A percentile compares a stretch with the other conserved stretches of the same genome.
Evolutionary conservation across 495 filamentous ascomycete species (phyloP).

Genomic region (Aspergillus indologenus): DNA sequence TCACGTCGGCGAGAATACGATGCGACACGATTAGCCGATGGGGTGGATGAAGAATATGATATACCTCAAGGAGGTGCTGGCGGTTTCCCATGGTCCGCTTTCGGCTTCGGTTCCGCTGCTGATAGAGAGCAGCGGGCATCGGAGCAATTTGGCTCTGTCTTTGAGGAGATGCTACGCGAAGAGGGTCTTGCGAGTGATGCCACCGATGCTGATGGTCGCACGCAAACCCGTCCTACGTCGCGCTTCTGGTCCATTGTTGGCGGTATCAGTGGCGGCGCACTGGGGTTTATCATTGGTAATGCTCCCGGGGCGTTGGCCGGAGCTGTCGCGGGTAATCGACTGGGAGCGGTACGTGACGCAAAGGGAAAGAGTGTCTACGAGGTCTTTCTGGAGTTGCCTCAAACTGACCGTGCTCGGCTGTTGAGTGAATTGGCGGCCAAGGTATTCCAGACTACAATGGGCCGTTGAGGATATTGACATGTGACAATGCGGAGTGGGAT

Average conservation of each 20-base stretch:
- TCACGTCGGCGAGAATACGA: conserved; percentile 86
- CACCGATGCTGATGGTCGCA: conserved; percentile 24
- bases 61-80: conserved; percentile 47
- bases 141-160: conserved; percentile 84
- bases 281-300: conserved; percentile 94
- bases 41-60: conserved; percentile 59
- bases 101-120: conserved; percentile 48
- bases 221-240: conserved; percentile 51
- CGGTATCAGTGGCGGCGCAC: conserved; percentile 79
- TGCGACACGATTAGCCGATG: conserved; percentile 55
- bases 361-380: conserved; percentile 94
- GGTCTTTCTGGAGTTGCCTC: conserved; percentile 81
- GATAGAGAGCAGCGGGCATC: conserved; percentile 52
- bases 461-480: conserved; percentile 17
- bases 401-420: conserved; percentile 72
- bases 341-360: conserved; percentile 84
- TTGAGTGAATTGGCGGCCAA: conserved; percentile 71
- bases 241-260: conserved; percentile 87
- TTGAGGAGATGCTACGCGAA: conserved; percentile 97
- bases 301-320: conserved; percentile 85
- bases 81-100: conserved; percentile 60
- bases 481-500: background rate
- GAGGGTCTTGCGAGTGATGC: conserved; percentile 74
- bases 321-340: conserved; percentile 84
- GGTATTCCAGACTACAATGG: conserved; percentile 55